Base-by-base conservation (phyloP, 305 asterid species). In the Fraxinus baroniana region DNA sequence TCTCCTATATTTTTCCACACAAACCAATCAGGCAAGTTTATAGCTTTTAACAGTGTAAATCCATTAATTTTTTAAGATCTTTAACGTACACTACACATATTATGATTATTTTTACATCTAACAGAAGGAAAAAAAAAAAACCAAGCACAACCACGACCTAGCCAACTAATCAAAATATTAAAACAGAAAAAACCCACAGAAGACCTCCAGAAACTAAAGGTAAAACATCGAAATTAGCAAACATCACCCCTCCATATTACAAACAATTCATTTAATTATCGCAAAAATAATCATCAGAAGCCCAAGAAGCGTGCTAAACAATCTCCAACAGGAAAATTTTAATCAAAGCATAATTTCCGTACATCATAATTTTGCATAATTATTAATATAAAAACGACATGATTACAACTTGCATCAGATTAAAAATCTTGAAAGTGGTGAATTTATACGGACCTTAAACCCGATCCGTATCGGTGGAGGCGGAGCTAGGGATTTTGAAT, bases 371-470 rank as follows among this genome's bases (percentile, higher is more conserved):
- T 81, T 55, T 28, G 36, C 24, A 76, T 83, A 71, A 5, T 55
- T 1, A 60, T 30, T 73, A 52, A 39, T 15, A 68, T 12, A 37
- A 37, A 6, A 60, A 18, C 28, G 66, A 74, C 41, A 55, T 0
- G 15, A n/a, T 2, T 22, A 77, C 20, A 62, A 2, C 73, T 36
- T 15, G 18, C n/a, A 30, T 22, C 13, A 44, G 26, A 52, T 46
- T 1, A 30, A 81, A 79, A 24, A 17, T 1, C 22, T 10, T 66
- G 33, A 46, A 73, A 28, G 18, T 74, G 1, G 24, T 13, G 33
- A 20, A 82, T 77, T 60, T 79, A 12, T 3, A 79, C 85, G 57
- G 79, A 88, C 87, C 86, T 26, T 7, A 37, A 82, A 55, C 78
- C 87, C 81, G 84, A 76, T 68, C 79, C 85, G 79, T 7, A 13